Evolutionary conservation across 176 grass and related monocot genomes (phyloP), one percentile per base, ranked within the genome.

Genomic region (Oryza glaberrima): DNA sequence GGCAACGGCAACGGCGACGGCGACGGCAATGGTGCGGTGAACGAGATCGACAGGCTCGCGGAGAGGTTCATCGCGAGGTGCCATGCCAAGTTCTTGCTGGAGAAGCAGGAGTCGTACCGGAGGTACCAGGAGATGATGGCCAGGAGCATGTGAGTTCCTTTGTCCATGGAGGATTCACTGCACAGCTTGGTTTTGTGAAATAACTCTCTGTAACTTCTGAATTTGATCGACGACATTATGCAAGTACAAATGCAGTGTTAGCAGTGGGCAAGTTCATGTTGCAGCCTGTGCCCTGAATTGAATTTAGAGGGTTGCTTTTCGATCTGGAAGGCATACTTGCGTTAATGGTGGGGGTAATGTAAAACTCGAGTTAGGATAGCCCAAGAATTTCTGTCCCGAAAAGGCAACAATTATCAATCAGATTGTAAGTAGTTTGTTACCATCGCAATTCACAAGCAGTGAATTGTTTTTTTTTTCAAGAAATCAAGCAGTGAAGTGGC

Each of bases 21-120:
- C 26, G 70, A 14, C 58, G 14, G 66, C 9, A 14, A 15, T 1
- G 12, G 7, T 12, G 36, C 65, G 11, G 32, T 72, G 73, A 86
- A 85, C 20, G 93, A 98, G 91, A 98, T 98, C 70, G 92, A 98
- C 66, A 75, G 49, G 69, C 93, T 89, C 5, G 93, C 91, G 20
- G 96, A 94, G 91, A 95, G 72, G 83, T 98, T 94, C 85, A 98
- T 95, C 52, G 85, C 87, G 40, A 94, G 90, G 35, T 93, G 91
- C 82, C 93, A 93, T 43, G 91, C 92, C 20, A 95, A 78, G 32
- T 98, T 91, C 90, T 87, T 84, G 70, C 80, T 95, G 77, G 93
- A 98, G 91, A 95, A 95, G 81, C 96, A 98, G 86, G 93, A 98
- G 67, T 98, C 96, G 11, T 95, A 94, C 68, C 89, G 93, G 86